A percentile compares a stretch with the other conserved stretches of the same genome.
These are phyloP conservation scores for Fusarium praegraminearum DNA, from an alignment of 2,329 filamentous ascomycete species.

Conservation along the genomic window DNA sequence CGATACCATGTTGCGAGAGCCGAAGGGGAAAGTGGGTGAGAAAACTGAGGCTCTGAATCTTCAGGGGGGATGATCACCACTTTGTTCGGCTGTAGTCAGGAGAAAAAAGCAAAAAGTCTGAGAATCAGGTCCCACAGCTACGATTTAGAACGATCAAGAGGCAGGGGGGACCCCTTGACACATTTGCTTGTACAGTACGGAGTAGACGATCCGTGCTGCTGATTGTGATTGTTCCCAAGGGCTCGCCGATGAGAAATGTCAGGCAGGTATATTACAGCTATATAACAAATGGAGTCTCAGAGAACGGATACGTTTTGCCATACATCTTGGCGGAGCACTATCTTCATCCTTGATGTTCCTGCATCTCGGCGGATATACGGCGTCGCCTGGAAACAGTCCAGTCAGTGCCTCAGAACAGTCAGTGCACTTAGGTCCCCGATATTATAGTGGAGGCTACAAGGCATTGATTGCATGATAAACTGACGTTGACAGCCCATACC, in stretches of 20 bases:
- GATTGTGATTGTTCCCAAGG: neutral
- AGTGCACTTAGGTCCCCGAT: neutral
- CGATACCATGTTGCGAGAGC: neutral
- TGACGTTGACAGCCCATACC: neutral
- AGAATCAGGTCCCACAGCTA: slow-evolving; percentile 3
- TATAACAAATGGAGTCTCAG: neutral
- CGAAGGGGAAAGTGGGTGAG: neutral
- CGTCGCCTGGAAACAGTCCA: neutral
- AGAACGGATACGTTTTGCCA: neutral
- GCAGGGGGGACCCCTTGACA: neutral
- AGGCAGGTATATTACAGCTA: neutral
- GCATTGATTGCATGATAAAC: neutral
- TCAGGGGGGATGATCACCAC: neutral
- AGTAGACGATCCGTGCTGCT: neutral
- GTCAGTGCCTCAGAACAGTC: neutral
- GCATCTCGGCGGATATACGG: neutral
- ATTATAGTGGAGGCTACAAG: neutral
- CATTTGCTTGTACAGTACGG: neutral
- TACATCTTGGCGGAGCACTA: neutral
- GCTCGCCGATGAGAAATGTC: neutral
- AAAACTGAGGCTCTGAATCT: neutral
- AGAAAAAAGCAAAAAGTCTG: neutral
- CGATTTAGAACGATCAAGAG: neutral
- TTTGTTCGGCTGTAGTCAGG: slow-evolving; percentile 1
- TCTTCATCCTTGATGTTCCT: neutral